Evolutionary conservation across 768 basidiomycete species (phyloP).

Genomic region (Phaeolepiota aurea): DNA sequence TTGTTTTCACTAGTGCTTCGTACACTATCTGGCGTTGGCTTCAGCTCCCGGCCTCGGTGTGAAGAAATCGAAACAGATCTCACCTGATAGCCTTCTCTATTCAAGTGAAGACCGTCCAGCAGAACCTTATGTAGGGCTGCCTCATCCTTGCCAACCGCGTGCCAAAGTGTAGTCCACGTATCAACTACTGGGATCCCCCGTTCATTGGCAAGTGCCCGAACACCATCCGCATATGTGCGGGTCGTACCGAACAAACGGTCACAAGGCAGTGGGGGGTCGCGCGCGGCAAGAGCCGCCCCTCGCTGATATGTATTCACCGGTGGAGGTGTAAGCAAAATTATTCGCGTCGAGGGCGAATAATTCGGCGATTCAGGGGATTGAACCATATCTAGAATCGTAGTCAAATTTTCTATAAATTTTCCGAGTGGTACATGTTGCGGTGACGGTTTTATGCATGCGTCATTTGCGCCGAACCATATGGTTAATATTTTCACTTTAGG

Average conservation of each 20-base stretch:
- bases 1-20: slow-evolving; percentile 48
- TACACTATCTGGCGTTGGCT: slow-evolving; percentile 48
- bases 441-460: slow-evolving; percentile 58
- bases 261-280: slow-evolving; percentile 39
- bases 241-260: slow-evolving; percentile 62
- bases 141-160: slow-evolving; percentile 60
- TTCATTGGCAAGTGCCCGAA: slow-evolving; percentile 47
- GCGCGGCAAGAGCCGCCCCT: slow-evolving; percentile 36
- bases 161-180: slow-evolving; percentile 66
- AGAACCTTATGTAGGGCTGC: slow-evolving; percentile 42
- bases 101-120: slow-evolving; percentile 78
- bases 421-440: slow-evolving; percentile 72
- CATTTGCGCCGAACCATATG: slow-evolving; percentile 91
- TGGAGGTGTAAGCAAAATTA: slow-evolving; percentile 81
- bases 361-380: slow-evolving; percentile 51
- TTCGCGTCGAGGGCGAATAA: slow-evolving; percentile 63
- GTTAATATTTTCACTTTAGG: slow-evolving; percentile 67
- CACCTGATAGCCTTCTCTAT: slow-evolving; percentile 65
- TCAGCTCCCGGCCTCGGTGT: background rate
- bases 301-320: slow-evolving; percentile 67
- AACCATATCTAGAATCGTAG: slow-evolving; percentile 52
- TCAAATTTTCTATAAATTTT: slow-evolving; percentile 57
- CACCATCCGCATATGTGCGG: slow-evolving; percentile 62
- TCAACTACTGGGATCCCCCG: slow-evolving; percentile 60
- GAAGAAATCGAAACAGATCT: slow-evolving; percentile 16